phyloP scores from a whole-genome alignment of 1,139 yeast genomes.

The Geotrichum klebahnii region DNA sequence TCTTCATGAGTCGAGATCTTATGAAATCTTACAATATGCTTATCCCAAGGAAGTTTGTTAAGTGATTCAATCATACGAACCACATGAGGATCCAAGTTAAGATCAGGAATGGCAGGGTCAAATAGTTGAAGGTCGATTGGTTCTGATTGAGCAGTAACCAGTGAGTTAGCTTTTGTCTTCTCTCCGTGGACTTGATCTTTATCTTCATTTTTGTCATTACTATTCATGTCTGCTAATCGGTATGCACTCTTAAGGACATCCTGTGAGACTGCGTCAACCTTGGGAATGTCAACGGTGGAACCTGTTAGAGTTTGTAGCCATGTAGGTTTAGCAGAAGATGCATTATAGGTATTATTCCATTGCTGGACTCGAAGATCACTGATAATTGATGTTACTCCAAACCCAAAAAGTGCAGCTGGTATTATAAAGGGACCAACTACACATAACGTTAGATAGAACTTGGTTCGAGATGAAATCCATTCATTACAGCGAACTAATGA shows the following conservation, averaged over 20 bases:
- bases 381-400: neutral
- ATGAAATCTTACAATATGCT: conserved; percentile 31
- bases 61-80: conserved; percentile 24
- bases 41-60: conserved; percentile 34
- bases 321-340: no score
- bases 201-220: neutral
- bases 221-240: no score
- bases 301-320: no score
- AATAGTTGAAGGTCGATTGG: neutral
- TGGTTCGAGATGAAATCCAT: neutral
- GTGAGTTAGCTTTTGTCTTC: neutral
- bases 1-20: conserved; percentile 32
- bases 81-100: neutral
- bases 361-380: neutral
- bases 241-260: no score
- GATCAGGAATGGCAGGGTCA: neutral
- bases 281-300: no score
- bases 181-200: neutral
- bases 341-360: no score
- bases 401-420: neutral
- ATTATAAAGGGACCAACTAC: neutral
- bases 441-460: neutral
- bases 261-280: no score
- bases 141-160: neutral
- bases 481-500: no score